Conservation (phyloP, 345 rosid species). For the Eucalyptus caleyi region DNA sequence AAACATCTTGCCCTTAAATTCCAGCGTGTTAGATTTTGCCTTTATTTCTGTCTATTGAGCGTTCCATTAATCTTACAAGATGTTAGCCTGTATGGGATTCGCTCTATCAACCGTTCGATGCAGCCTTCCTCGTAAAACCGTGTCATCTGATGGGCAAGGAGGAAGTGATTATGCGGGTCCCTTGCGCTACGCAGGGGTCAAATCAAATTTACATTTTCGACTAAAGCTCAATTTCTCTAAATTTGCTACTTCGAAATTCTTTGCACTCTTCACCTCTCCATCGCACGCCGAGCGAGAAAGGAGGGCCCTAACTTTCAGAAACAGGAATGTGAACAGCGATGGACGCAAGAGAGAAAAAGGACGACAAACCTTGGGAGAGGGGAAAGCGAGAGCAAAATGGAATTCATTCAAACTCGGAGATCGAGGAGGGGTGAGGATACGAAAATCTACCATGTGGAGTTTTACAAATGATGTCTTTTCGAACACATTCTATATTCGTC, state of each 20-base stretch:
- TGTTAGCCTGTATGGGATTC: not conserved
- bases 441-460: not conserved
- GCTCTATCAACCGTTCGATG: not conserved
- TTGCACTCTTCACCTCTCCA: not conserved
- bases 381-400: not conserved
- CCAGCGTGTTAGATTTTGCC: not conserved
- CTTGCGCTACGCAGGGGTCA: not conserved
- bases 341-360: not conserved
- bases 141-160: no score
- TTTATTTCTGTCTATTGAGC: not conserved
- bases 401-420: not conserved
- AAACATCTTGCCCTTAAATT: no score
- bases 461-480: not conserved
- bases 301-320: not conserved
- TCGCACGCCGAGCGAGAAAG: not conserved
- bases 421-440: not conserved
- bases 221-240: not conserved
- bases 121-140: not conserved
- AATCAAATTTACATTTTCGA: not conserved
- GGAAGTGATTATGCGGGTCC: not conserved
- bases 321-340: not conserved
- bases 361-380: not conserved
- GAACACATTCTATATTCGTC: not conserved
- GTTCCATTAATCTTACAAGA: not conserved
- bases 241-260: not conserved